Evolutionary conservation across 345 rosid species (phyloP).

Genomic region (rapeseed (Brassica napus)): Da-Ae NC_063446.1:57224501-57225000

Average conservation of each 20-base stretch:
- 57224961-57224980: too few species aligned
- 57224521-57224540: not conserved
- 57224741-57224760: constrained; percentile 1
- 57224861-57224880: not conserved
- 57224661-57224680: constrained; percentile 26
- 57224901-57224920: too few species aligned
- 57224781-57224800: not conserved
- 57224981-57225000: too few species aligned
- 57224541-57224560: not conserved
- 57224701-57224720: constrained; percentile 38
- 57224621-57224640: constrained; percentile 37
- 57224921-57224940: too few species aligned
- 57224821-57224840: not conserved
- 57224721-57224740: constrained; percentile 40
- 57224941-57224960: not conserved
- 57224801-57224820: not conserved
- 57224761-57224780: constrained; percentile 16
- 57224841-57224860: not conserved
- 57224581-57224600: constrained; percentile 35
- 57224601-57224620: constrained; percentile 15
- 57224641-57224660: constrained; percentile 30
- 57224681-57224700: constrained; percentile 33
- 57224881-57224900: too few species aligned
- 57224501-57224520: not conserved
- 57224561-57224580: not conserved